phyloP scores from a whole-genome alignment of 2,329 filamentous ascomycete genomes.

The Pseudogymnoascus destructans region DNA sequence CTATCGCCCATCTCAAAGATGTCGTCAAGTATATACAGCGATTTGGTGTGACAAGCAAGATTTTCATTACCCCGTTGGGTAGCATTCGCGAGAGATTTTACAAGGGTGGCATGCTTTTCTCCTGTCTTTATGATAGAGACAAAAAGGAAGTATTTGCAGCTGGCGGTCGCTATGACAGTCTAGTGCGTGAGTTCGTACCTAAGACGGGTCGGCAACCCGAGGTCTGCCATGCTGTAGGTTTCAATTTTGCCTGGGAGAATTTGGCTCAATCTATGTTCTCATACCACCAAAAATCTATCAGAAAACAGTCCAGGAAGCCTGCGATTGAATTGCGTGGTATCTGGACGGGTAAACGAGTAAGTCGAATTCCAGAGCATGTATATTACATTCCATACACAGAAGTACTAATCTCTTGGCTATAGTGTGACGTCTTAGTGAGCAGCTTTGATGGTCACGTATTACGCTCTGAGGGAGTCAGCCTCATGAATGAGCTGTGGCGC shows the following conservation, averaged over 20 bases:
- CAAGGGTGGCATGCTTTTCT: conserved; percentile 71
- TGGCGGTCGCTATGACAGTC: conserved; percentile 80
- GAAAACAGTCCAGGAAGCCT: conserved; percentile 54
- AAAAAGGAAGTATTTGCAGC: conserved; percentile 79
- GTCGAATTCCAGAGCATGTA: conserved; percentile 31
- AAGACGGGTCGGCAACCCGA: conserved; percentile 48
- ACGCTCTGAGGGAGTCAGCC: conserved; percentile 60
- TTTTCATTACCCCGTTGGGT: conserved; percentile 74
- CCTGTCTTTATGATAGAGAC: conserved; percentile 78
- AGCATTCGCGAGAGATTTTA: conserved; percentile 91
- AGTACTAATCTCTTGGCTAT: conserved; percentile 11
- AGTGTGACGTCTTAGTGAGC: conserved; percentile 82
- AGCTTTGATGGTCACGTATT: conserved; percentile 72
- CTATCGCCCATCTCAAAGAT: conserved; percentile 67
- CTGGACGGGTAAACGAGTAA: conserved; percentile 50
- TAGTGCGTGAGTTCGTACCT: conserved; percentile 74
- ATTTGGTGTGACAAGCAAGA: conserved; percentile 60
- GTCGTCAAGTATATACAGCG: conserved; percentile 65
- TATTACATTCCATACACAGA: neutral
- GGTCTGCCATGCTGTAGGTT: conserved; percentile 75
- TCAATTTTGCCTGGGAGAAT: conserved; percentile 80
- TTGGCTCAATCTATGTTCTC: conserved; percentile 50
- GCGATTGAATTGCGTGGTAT: conserved; percentile 48
- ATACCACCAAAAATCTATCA: conserved; percentile 35
- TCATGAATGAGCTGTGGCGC: conserved; percentile 68